These are phyloP conservation scores for Entomortierella parvispora DNA, from an alignment of 192 early-diverging fungal genomes.

Conservation along the genomic window DNA sequence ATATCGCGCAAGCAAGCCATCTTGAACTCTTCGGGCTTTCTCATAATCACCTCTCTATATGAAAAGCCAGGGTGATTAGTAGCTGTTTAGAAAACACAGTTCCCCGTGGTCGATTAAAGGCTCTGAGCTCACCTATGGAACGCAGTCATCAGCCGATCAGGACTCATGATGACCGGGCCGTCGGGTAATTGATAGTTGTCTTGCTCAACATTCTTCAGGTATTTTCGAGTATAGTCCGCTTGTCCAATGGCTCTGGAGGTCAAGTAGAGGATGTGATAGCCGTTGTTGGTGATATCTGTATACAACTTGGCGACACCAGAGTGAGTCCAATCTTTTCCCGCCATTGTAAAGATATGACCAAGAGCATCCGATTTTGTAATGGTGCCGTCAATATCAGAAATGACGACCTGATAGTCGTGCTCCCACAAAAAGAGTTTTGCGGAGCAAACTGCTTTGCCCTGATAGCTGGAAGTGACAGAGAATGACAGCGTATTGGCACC, in stretches of 20 bases:
- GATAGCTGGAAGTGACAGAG: slow-evolving; percentile 78
- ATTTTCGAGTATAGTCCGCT: slow-evolving; percentile 88
- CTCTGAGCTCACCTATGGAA: slow-evolving; percentile 67
- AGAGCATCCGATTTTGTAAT: slow-evolving; percentile 98
- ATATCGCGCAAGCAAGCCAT: slow-evolving; percentile 94
- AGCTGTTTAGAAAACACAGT: no score
- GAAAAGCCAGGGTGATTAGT: background rate
- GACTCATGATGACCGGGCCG: slow-evolving; percentile 95
- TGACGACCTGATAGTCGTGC: slow-evolving; percentile 85
- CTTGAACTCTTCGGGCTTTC: slow-evolving; percentile 96
- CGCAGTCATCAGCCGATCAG: slow-evolving; percentile 90
- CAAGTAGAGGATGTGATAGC: slow-evolving; percentile 94
- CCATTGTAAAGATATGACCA: slow-evolving; percentile 96
- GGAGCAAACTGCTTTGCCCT: slow-evolving; percentile 78
- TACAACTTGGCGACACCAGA: slow-evolving; percentile 94
- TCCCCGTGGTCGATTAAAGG: background rate
- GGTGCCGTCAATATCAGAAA: slow-evolving; percentile 98
- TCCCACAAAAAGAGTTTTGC: slow-evolving; percentile 91
- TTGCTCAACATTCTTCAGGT: slow-evolving; percentile 90
- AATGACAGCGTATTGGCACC: slow-evolving; percentile 92
- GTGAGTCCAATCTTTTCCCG: slow-evolving; percentile 98
- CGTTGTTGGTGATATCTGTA: slow-evolving; percentile 92
- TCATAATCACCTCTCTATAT: slow-evolving; percentile 88
- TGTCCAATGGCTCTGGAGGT: slow-evolving; percentile 96
- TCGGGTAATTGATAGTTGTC: slow-evolving; percentile 86